Conservation (phyloP, 257 asterid species). For the Craterostigma plantagineum region DNA sequence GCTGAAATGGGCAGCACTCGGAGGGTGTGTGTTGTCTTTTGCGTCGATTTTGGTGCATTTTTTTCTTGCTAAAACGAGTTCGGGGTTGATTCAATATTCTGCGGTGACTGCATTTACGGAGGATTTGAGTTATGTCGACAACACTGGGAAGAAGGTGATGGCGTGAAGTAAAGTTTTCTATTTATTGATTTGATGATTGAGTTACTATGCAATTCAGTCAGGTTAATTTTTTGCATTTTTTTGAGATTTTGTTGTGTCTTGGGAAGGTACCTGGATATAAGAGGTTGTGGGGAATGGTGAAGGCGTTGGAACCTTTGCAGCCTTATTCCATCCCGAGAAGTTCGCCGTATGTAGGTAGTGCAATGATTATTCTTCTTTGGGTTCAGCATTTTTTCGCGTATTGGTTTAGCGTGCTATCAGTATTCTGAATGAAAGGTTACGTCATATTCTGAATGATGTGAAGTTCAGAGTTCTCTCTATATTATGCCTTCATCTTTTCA, state of each 20-base stretch:
- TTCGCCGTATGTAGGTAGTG: constrained; percentile 52
- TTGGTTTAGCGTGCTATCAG: too few relatives aligned
- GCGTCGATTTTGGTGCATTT: constrained; percentile 62
- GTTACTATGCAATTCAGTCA: too few relatives aligned
- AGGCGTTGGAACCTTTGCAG: constrained; percentile 51
- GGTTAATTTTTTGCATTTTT: neutral
- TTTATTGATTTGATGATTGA: neutral
- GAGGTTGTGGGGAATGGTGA: constrained; percentile 83
- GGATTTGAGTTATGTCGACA: constrained; percentile 9
- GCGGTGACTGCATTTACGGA: neutral
- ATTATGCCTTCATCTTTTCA: constrained; percentile 1
- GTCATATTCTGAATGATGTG: neutral
- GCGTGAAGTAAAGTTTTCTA: neutral
- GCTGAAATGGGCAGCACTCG: constrained; percentile 84
- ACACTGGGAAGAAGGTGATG: constrained; percentile 19
- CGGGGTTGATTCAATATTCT: neutral
- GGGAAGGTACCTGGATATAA: constrained; percentile 36
- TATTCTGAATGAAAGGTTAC: neutral
- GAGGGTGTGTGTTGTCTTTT: constrained; percentile 56
- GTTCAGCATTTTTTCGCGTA: neutral
- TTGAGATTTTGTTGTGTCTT: constrained; percentile 3
- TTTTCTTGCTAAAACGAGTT: constrained; percentile 11
- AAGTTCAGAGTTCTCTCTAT: constrained; percentile 6
- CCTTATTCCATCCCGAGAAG: constrained; percentile 73
- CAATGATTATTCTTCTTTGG: constrained; percentile 2